These are phyloP conservation scores for Gryganskiella cystojenkinii DNA, from an alignment of 192 early-diverging fungal genomes.

Conservation along the genomic window DNA sequence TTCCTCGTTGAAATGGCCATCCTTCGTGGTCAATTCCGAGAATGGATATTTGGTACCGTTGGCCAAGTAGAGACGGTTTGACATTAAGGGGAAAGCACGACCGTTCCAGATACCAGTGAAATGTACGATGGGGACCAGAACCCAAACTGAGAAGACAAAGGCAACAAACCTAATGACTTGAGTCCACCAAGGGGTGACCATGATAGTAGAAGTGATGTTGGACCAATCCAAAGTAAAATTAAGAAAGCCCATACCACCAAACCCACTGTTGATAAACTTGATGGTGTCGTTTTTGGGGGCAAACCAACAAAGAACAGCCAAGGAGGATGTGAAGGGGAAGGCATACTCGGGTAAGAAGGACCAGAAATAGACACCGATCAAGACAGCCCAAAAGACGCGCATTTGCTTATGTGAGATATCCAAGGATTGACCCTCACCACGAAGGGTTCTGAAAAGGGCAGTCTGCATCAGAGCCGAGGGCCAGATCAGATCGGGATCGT, in stretches of 20 bases:
- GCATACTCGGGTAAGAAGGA: constrained; percentile 53
- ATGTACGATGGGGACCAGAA: constrained; percentile 50
- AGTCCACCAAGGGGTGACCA: constrained; percentile 57
- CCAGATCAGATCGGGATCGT: constrained; percentile 55
- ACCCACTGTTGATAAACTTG: constrained; percentile 53
- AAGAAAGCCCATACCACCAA: constrained; percentile 59
- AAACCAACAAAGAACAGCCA: constrained; percentile 55
- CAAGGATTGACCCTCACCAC: constrained; percentile 35
- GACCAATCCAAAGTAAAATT: constrained; percentile 61
- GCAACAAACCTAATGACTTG: constrained; percentile 54
- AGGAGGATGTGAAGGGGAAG: constrained; percentile 50
- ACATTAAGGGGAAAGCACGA: constrained; percentile 47
- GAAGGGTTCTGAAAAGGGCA: constrained; percentile 47
- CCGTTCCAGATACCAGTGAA: constrained; percentile 48
- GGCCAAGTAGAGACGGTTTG: constrained; percentile 49
- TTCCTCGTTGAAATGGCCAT: constrained; percentile 33
- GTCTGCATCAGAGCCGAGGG: constrained; percentile 56
- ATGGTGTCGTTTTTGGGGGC: constrained; percentile 40
- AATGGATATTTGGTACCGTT: constrained; percentile 51
- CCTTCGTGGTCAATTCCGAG: constrained; percentile 16
- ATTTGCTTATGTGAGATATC: constrained; percentile 39
- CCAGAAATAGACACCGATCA: constrained; percentile 55
- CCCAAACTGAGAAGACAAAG: constrained; percentile 61
- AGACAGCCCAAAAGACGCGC: constrained; percentile 46
- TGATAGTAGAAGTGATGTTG: constrained; percentile 51